Base-by-base conservation (phyloP, 192 early-diverging fungal species). In the Polychytrium aggregatum region DNA sequence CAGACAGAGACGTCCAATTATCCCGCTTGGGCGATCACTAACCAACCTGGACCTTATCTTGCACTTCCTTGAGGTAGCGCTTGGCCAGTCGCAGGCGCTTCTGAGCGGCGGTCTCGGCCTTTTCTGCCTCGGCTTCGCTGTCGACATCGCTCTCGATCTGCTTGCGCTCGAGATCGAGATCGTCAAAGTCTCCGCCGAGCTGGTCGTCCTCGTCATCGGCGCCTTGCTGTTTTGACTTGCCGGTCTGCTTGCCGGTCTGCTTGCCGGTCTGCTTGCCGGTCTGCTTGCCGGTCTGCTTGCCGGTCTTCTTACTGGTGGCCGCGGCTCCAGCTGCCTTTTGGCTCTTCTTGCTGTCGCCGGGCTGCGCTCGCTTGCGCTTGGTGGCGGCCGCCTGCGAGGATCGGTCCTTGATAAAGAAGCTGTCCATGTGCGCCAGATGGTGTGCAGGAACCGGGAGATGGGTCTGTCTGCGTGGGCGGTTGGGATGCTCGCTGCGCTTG, bases 81-180 rank as follows among this genome's bases (percentile, higher is more conserved):
- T 97, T 97, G 31, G 96, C 92, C 46, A 98, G 67, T 26, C 96
- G 72, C 50, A 94, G 64, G 14, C 93, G 80, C 56, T 96, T 97
- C 56, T 92, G 86, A 0, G 93, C 88, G 0, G 93, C 78, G 0
- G 91, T 89, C 61, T 98, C 96, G 41, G 62, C 60, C 20, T 71
- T 54, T 42, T 81, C 71, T 44, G 71, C 79, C 36, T 86, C 81
- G 25, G 74, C 76, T 2, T 79, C 83, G 8, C 71, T 76, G 7
- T 79, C 82, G 28, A 70, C 65, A 6, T 48, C 62, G 26, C 9
- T 55, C 11, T 36, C 50, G 29, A 44, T 22, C 17, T 48, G 41
- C n/a, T 61, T 51, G 27, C 29, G 40, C 11, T 34, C 46, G 30
- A 66, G 49, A 62, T 43, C 53, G 51, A 59, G 49, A 41, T 65